Base-by-base conservation (phyloP, 768 basidiomycete genomes). In the Mycena vulgaris region DNA sequence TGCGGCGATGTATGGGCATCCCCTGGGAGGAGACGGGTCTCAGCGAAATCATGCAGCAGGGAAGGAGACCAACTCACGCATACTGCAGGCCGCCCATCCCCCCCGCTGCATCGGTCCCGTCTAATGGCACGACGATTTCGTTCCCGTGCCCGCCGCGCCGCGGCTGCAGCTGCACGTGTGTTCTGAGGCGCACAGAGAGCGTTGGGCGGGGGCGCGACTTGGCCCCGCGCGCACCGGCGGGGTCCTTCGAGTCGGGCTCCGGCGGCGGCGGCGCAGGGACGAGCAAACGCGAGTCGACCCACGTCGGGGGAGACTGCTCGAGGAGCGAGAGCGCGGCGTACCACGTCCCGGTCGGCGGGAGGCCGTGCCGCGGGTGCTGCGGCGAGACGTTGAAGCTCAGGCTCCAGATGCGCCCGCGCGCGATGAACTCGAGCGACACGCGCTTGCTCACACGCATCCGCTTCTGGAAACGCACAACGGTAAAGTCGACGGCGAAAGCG, bases 401-500 rank as follows among this genome's bases (percentile, higher is more conserved):
- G n/a, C 78, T 74, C 89, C 89, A 92, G 81, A 91, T 83, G 2
- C 90, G 86, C 55, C 86, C 81, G 74, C 85, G 76, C 8, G 92
- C 91, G 63, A 93, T 90, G 70, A 93, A 93, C 69, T 94, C 92
- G n/a, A 92, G 75, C 9, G 71, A 75, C 37, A 93, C 85, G n/a
- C 79, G 62, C 64, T 87, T 86, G 23, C 88, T 84, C 17, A 92
- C 85, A 27, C 88, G 82, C 91, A 94, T 91, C 19, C 93, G 84
- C 73, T 88, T 89, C 77, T 92, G 90, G 78, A 93, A 93, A 40
- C 87, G 83, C n/a, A 85, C 83, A 17, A 91, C 81, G n/a, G 80
- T 81, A 59, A 92, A 84, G 30, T 83, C 78, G 5, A 84, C 89
- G 0, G 82, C 85, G 68, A 94, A 94, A 23, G 69, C 57, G 30